These are phyloP conservation scores for Colletotrichum tamarilloi DNA, from an alignment of 2,329 filamentous ascomycete genomes.

Conservation along the genomic window DNA sequence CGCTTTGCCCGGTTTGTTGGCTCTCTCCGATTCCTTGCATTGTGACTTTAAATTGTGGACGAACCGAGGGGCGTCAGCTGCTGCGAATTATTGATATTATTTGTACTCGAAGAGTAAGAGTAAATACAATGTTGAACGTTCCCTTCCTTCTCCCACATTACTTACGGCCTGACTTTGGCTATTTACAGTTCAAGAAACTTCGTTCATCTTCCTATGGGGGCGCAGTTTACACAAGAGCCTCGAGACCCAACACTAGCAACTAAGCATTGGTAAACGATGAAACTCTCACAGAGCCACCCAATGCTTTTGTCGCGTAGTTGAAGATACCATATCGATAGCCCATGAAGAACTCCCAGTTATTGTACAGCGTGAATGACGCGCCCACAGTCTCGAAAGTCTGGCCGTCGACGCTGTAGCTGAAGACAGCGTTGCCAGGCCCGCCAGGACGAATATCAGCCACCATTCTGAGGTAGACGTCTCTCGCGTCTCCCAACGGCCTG, in stretches of 20 bases:
- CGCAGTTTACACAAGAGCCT: neutral
- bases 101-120: neutral
- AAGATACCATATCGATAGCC: constrained; percentile 61
- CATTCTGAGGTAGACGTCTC: constrained; percentile 38
- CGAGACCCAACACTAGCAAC: neutral
- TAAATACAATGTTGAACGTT: neutral
- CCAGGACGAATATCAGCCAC: constrained; percentile 38
- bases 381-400: constrained; percentile 50
- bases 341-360: constrained; percentile 57
- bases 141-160: no score
- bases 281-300: constrained; percentile 37
- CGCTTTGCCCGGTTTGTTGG: neutral
- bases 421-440: constrained; percentile 22
- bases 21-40: neutral
- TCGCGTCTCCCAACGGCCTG: neutral
- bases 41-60: neutral
- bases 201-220: no score
- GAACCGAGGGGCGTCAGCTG: neutral
- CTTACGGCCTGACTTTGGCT: no score
- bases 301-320: constrained; percentile 55
- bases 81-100: neutral
- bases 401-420: constrained; percentile 57
- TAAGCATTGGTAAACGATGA: constrained; percentile 4
- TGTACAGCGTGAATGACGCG: constrained; percentile 46
- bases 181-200: no score